Evolutionary conservation across 805 yeast genomes (phyloP), one percentile per base, ranked within the genome.

Genomic region (Lipomyces sp.): DNA sequence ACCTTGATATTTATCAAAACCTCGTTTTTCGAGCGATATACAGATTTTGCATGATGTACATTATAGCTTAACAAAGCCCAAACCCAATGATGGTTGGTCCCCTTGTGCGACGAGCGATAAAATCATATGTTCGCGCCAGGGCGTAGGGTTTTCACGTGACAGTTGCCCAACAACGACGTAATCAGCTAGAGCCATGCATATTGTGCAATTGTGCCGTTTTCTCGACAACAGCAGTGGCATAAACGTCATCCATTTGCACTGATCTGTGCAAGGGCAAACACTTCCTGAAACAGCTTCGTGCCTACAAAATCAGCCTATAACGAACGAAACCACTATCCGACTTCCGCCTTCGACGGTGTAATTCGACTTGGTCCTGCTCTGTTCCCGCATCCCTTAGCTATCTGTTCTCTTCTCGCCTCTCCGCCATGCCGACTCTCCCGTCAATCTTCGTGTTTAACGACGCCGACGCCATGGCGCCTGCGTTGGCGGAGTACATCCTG

Each of bases 401-500:
- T 42, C 24, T 34, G 59, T 53, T 39, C 35, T 45, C 29, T 34
- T 18, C 54, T 30, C 6, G 45, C 33, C 18, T 29, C 33, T 30
- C 61, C 45, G 34, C 53, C 54, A 69, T 64, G 71, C 71, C 69
- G 10, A 90, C 97, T 4, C 97, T 92, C 32, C 98, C 99, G 24
- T 87, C 92, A 68, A 89, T 94, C 61, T 93, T 91, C 83, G 90
- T 97, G 60, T 94, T 95, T 77, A 95, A 92, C 55, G 96, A 90
- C 77, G 88, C 91, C 74, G 82, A 87, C 35, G 95, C 90, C 18
- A 97, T 94, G 39, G 98, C 98, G 1, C 96, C 90, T 63, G 98
- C 98, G 32, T 97, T 94, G 35, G 98, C 98, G 0, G 97, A 95
- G 78, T 97, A 93, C 77, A 89, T 94, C 59, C 86, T 92, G 45